A percentile compares a stretch with the other conserved stretches of the same genome.
Evolutionary conservation across 305 asterid genomes (phyloP).

Genomic region (Fraxinus baroniana): DNA sequence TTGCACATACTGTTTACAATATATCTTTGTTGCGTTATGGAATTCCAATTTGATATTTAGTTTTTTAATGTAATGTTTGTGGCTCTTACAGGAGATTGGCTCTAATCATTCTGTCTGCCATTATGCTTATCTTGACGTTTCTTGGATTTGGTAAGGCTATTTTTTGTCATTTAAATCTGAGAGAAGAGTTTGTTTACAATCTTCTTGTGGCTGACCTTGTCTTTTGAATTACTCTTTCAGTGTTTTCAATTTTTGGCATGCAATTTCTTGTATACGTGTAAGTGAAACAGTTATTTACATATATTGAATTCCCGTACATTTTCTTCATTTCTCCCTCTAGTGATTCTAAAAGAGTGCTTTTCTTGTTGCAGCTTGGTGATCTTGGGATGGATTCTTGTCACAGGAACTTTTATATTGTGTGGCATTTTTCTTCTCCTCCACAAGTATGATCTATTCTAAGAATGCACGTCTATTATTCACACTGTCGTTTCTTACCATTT

Average conservation of each 20-base stretch:
- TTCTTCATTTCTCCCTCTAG: neutral
- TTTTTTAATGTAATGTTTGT: neutral
- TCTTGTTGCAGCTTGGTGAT: slow-evolving; percentile 69
- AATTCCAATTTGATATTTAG: neutral
- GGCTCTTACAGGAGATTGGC: slow-evolving; percentile 77
- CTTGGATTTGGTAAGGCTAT: slow-evolving; percentile 71
- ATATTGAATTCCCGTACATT: neutral
- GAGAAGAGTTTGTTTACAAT: neutral
- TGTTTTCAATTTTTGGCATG: slow-evolving; percentile 78
- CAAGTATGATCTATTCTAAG: slow-evolving; percentile 51
- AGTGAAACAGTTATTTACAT: slow-evolving; percentile 35
- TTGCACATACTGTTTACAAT: neutral
- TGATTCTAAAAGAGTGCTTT: slow-evolving; percentile 8
- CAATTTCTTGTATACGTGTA: slow-evolving; percentile 74
- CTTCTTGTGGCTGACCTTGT: neutral
- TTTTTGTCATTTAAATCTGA: slow-evolving; percentile 1
- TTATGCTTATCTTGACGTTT: slow-evolving; percentile 76
- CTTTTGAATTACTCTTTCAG: slow-evolving; percentile 37
- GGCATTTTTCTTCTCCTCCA: slow-evolving; percentile 85
- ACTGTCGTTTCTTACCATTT: neutral
- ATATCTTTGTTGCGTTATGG: neutral
- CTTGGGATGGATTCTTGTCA: slow-evolving; percentile 81
- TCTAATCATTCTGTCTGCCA: slow-evolving; percentile 76
- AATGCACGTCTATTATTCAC: neutral
- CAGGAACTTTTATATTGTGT: slow-evolving; percentile 74